These are phyloP conservation scores for Citrus unshiu DNA, from an alignment of 345 rosid species.

Conservation along the genomic window DNA sequence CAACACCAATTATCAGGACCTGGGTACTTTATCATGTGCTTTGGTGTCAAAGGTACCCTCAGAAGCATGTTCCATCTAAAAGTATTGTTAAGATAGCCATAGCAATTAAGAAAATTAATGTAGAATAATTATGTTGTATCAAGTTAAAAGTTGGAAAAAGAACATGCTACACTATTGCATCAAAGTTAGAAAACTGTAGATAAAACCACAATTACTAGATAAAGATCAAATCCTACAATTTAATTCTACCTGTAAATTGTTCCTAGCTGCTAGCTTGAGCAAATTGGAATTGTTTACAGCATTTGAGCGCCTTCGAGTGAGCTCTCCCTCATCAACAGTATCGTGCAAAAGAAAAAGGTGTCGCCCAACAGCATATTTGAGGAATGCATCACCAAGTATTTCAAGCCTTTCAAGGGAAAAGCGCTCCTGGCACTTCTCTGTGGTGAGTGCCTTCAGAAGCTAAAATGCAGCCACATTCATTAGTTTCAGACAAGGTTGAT, in stretches of 20 bases:
- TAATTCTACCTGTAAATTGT: slow-evolving; percentile 65
- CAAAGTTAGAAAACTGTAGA: background rate
- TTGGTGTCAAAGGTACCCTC: background rate
- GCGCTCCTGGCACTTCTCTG: slow-evolving; percentile 95
- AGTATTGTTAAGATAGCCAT: background rate
- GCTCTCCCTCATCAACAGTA: slow-evolving; percentile 79
- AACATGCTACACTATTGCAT: background rate
- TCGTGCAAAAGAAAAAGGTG: slow-evolving; percentile 71
- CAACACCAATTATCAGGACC: background rate
- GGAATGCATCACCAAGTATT: slow-evolving; percentile 86
- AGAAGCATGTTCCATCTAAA: background rate
- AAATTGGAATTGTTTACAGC: slow-evolving; percentile 73
- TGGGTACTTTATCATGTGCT: background rate
- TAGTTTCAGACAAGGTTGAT: slow-evolving; percentile 13
- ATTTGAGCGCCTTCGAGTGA: slow-evolving; percentile 76
- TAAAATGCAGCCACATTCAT: slow-evolving; percentile 29
- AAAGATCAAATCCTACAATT: slow-evolving; percentile 9
- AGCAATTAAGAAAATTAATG: background rate
- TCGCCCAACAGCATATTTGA: slow-evolving; percentile 80
- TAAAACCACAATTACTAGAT: background rate
- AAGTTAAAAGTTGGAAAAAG: background rate
- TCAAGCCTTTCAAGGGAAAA: slow-evolving; percentile 95
- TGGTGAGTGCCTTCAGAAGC: slow-evolving; percentile 91
- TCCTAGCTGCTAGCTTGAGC: slow-evolving; percentile 56
- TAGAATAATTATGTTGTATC: background rate